Percentiles rank a stretch among this genome's conserved stretches.
These are phyloP conservation scores for Trypanosoma boissoni DNA, from an alignment of 208 protist species.

Conservation along the genomic window DNA sequence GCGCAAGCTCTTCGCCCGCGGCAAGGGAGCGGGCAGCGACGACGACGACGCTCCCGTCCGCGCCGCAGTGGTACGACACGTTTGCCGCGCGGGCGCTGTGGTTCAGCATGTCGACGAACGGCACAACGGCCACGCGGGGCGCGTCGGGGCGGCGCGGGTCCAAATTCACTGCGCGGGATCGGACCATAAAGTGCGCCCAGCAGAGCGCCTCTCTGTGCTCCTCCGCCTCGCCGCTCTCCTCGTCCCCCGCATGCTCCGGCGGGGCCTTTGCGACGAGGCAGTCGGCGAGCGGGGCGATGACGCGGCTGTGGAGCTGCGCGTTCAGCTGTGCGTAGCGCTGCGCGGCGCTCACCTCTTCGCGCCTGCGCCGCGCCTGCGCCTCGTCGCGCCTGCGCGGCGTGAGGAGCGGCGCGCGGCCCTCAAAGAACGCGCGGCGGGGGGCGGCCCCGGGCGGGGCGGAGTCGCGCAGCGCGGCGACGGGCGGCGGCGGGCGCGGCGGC, in stretches of 20 bases:
- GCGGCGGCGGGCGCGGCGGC: conserved; percentile 55
- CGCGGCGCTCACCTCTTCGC: no score
- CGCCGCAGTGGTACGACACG: conserved; percentile 44
- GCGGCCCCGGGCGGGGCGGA: no score
- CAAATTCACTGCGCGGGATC: conserved; percentile 74
- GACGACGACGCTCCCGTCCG: conserved; percentile 35
- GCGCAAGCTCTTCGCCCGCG: conserved; percentile 59
- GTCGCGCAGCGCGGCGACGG: no score
- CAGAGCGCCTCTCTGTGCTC: conserved; percentile 36
- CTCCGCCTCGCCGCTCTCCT: not conserved
- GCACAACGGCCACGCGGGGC: conserved; percentile 48
- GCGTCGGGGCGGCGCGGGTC: conserved; percentile 8
- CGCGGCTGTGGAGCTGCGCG: conserved; percentile 28
- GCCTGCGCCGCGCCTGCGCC: no score
- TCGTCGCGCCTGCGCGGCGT: no score
- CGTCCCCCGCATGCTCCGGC: no score
- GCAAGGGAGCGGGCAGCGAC: conserved; percentile 52
- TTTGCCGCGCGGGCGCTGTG: conserved; percentile 50
- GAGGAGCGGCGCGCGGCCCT: no score
- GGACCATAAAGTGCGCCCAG: conserved; percentile 87
- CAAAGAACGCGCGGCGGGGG: no score
- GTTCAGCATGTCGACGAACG: conserved; percentile 85
- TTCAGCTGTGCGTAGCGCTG: no score
- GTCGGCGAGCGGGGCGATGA: conserved; percentile 38
- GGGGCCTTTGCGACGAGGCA: no score